Evolutionary conservation across 257 asterid species (phyloP).

Genomic region (Solanum piurae): DNA sequence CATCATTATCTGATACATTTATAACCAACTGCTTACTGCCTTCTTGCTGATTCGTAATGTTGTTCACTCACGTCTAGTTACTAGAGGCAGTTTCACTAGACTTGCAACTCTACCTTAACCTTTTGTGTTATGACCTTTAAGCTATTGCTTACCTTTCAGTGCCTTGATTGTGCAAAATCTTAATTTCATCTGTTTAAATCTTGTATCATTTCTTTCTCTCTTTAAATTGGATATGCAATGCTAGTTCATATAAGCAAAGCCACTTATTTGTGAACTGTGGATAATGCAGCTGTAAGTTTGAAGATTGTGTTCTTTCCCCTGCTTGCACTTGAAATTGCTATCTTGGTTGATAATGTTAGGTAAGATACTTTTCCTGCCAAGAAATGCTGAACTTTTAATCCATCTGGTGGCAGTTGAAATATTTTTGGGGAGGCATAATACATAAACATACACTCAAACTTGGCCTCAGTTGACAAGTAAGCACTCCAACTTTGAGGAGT

Average conservation of each 20-base stretch:
- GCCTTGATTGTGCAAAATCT: not conserved
- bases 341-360: slow-evolving; percentile 86
- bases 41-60: not conserved
- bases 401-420: not conserved
- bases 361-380: slow-evolving; percentile 18
- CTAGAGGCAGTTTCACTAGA: not conserved
- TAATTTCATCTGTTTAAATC: not conserved
- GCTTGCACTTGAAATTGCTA: slow-evolving; percentile 70
- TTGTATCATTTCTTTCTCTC: not conserved
- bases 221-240: not conserved
- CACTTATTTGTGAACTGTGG: slow-evolving; percentile 6
- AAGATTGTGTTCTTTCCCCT: slow-evolving; percentile 89
- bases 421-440: not conserved
- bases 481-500: not conserved
- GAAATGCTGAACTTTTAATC: not conserved
- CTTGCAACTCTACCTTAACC: not conserved
- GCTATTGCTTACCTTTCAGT: not conserved
- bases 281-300: slow-evolving; percentile 68
- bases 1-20: not conserved
- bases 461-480: not conserved
- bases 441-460: not conserved
- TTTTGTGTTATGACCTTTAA: not conserved
- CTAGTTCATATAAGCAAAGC: not conserved
- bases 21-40: not conserved
- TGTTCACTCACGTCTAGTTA: not conserved